Percentiles rank a stretch among this genome's conserved stretches.
These are phyloP conservation scores for Agrocybe pediades DNA, from an alignment of 768 basidiomycete species.

Conservation along the genomic window DNA sequence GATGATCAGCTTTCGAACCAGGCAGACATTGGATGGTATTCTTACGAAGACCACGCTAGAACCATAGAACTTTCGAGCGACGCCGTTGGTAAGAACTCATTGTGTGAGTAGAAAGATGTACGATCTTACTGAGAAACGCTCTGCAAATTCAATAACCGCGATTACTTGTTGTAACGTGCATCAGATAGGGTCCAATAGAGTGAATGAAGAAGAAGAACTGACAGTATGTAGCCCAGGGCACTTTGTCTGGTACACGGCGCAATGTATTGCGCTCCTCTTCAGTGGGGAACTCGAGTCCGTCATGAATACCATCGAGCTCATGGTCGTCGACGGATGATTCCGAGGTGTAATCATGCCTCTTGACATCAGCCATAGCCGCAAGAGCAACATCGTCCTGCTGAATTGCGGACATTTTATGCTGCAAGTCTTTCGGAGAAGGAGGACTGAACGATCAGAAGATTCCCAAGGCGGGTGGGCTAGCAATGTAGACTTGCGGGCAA, in stretches of 20 bases:
- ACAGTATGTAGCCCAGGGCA: conserved; percentile 64
- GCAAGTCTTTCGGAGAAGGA: neutral
- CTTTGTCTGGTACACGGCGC: conserved; percentile 57
- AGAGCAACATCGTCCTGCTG: conserved; percentile 17
- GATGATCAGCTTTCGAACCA: neutral
- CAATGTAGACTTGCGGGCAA: conserved; percentile 6
- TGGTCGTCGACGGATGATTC: conserved; percentile 19
- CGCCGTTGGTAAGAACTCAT: conserved; percentile 3
- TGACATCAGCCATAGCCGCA: conserved; percentile 15
- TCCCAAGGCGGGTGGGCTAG: neutral
- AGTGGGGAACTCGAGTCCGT: conserved; percentile 64
- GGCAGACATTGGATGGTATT: neutral
- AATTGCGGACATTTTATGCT: conserved; percentile 27
- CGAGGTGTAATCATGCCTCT: conserved; percentile 16
- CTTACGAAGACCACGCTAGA: conserved; percentile 52
- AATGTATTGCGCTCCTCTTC: conserved; percentile 60
- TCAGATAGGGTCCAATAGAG: neutral
- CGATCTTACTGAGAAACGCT: conserved; percentile 65
- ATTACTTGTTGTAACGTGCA: conserved; percentile 44
- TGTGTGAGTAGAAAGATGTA: neutral
- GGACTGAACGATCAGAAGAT: neutral
- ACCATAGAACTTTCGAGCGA: conserved; percentile 39
- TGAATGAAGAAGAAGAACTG: conserved; percentile 18
- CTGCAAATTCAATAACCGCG: conserved; percentile 67
- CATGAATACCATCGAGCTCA: conserved; percentile 38